A percentile compares a stretch with the other conserved stretches of the same genome.
phyloP scores from a whole-genome alignment of 1,284 basidiomycete species.

The Neonothopanus nambi region DNA sequence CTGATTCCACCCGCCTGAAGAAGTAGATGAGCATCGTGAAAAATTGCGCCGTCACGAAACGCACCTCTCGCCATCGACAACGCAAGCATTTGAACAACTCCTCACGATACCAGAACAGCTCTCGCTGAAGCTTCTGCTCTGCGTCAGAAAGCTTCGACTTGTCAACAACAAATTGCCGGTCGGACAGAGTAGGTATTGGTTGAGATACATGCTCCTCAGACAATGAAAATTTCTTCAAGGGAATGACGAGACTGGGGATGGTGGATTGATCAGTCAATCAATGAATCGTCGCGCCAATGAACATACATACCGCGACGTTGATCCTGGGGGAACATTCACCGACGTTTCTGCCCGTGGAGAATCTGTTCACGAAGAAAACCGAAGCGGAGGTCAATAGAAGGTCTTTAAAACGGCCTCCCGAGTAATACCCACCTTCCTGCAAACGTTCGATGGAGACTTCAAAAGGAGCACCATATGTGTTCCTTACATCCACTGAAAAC shows the following conservation, averaged over 20 bases:
- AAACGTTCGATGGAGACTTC: constrained; percentile 76
- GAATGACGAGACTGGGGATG: constrained; percentile 68
- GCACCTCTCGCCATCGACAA: constrained; percentile 84
- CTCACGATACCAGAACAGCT: constrained; percentile 95
- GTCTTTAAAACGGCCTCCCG: not conserved
- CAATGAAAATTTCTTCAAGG: constrained; percentile 70
- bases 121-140: constrained; percentile 65
- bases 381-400: not conserved
- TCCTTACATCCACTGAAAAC: constrained; percentile 84
- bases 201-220: constrained; percentile 55
- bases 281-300: not conserved
- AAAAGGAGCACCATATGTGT: constrained; percentile 87
- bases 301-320: constrained; percentile 67
- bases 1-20: constrained; percentile 73
- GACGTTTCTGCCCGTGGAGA: constrained; percentile 45
- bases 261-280: not conserved
- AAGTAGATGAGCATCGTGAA: constrained; percentile 1
- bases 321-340: constrained; percentile 77
- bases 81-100: constrained; percentile 70
- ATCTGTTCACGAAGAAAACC: constrained; percentile 34
- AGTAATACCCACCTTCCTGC: constrained; percentile 51
- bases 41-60: constrained; percentile 17
- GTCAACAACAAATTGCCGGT: constrained; percentile 90
- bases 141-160: constrained; percentile 62
- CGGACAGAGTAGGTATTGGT: constrained; percentile 82